Conservation (phyloP, 2,329 filamentous ascomycete species). For the Trichoderma breve region DNA sequence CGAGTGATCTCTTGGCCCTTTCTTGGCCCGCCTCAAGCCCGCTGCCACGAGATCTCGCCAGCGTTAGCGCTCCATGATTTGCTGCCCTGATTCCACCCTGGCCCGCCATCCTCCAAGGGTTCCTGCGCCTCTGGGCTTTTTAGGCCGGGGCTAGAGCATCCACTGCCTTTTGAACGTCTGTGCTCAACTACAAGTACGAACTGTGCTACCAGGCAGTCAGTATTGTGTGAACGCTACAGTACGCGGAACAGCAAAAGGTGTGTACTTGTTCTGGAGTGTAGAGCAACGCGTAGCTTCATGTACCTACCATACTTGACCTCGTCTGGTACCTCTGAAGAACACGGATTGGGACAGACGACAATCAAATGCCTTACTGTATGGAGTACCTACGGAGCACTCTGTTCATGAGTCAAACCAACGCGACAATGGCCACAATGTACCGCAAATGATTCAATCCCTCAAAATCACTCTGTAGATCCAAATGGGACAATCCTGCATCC, state of each 20-base stretch:
- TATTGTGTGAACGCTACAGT: too few species aligned
- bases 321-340: neutral
- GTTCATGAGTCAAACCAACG: neutral
- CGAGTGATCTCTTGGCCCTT: neutral
- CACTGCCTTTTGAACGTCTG: neutral
- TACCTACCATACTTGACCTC: neutral
- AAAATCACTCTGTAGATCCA: neutral
- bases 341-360: neutral
- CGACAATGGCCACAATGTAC: neutral
- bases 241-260: too few species aligned
- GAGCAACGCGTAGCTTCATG: neutral
- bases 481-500: neutral
- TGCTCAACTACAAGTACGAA: neutral
- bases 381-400: neutral
- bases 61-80: neutral
- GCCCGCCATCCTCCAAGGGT: neutral
- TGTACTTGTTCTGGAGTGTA: neutral
- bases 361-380: neutral
- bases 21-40: neutral
- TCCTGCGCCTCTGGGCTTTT: slow-evolving; percentile 9
- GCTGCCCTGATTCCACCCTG: neutral
- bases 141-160: neutral
- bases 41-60: neutral
- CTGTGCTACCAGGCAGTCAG: neutral
- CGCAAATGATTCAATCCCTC: neutral